A percentile compares a stretch with the other conserved stretches of the same genome.
Conservation (phyloP, 1,284 basidiomycete species). For the Leccinum pseudoinsigne region DNA sequence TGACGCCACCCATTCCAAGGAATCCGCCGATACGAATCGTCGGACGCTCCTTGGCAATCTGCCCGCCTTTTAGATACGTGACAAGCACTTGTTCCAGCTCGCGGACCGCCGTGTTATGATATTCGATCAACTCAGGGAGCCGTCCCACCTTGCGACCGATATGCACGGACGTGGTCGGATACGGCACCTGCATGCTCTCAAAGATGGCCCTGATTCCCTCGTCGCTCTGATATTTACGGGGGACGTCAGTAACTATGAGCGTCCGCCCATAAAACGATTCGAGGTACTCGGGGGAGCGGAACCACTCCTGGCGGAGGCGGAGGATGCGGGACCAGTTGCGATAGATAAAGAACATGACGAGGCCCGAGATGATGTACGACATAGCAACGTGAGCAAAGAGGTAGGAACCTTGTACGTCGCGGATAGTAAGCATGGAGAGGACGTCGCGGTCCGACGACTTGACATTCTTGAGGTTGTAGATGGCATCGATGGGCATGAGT, state of each 20-base stretch:
- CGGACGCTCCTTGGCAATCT: slow-evolving; percentile 66
- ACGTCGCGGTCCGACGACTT: slow-evolving; percentile 28
- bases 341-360: slow-evolving; percentile 62
- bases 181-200: slow-evolving; percentile 64
- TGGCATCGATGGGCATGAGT: slow-evolving; percentile 79
- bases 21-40: slow-evolving; percentile 66
- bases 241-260: slow-evolving; percentile 63
- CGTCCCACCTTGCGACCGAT: slow-evolving; percentile 66
- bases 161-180: slow-evolving; percentile 75
- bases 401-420: slow-evolving; percentile 54
- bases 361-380: slow-evolving; percentile 58
- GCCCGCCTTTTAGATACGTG: slow-evolving; percentile 70
- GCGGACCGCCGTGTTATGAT: slow-evolving; percentile 76
- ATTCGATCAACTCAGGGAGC: slow-evolving; percentile 69
- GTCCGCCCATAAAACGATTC: slow-evolving; percentile 68
- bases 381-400: slow-evolving; percentile 68
- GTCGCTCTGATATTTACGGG: slow-evolving; percentile 65
- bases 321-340: slow-evolving; percentile 66
- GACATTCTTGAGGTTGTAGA: slow-evolving; percentile 54
- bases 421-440: slow-evolving; percentile 68
- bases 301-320: slow-evolving; percentile 56
- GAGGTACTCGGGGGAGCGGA: slow-evolving; percentile 65
- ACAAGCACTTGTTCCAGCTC: slow-evolving; percentile 78
- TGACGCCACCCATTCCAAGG: slow-evolving; percentile 66
- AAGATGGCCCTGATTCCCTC: slow-evolving; percentile 68